phyloP scores from a whole-genome alignment of 148 eudicot species.

The Amaranthus cruentus region DNA sequence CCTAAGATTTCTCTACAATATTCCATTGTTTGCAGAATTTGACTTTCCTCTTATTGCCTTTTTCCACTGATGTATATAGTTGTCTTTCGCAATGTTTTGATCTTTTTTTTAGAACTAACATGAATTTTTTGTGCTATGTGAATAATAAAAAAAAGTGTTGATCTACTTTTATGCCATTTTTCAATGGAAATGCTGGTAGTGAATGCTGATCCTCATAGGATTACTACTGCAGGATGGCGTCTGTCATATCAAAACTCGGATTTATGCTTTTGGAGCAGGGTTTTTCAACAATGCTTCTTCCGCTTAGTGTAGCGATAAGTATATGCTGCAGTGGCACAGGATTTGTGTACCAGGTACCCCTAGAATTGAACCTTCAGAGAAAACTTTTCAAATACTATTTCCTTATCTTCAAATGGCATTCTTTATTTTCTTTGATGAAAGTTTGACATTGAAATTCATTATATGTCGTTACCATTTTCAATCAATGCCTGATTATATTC shows the following conservation, averaged over 20 bases:
- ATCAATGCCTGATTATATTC: neutral
- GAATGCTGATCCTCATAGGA: conserved; percentile 11
- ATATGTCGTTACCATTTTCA: neutral
- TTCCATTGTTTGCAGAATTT: neutral
- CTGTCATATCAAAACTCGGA: conserved; percentile 94
- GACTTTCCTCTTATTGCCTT: neutral
- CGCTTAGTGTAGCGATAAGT: conserved; percentile 66
- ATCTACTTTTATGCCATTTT: neutral
- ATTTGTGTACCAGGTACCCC: conserved; percentile 78
- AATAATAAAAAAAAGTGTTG: neutral
- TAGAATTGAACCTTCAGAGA: neutral
- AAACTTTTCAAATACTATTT: neutral
- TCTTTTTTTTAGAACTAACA: neutral
- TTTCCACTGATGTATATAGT: neutral
- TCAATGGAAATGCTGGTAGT: conserved; percentile 10
- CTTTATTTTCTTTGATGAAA: neutral
- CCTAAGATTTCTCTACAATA: neutral
- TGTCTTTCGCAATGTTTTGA: neutral
- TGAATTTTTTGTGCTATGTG: neutral
- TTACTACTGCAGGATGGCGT: conserved; percentile 64
- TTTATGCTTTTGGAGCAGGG: conserved; percentile 95
- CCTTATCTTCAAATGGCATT: neutral
- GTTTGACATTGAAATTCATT: neutral
- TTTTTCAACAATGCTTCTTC: conserved; percentile 66
- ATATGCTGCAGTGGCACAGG: conserved; percentile 84